Conservation (phyloP, 2,329 filamentous ascomycete species). For the Calonectria henricotiae region DNA sequence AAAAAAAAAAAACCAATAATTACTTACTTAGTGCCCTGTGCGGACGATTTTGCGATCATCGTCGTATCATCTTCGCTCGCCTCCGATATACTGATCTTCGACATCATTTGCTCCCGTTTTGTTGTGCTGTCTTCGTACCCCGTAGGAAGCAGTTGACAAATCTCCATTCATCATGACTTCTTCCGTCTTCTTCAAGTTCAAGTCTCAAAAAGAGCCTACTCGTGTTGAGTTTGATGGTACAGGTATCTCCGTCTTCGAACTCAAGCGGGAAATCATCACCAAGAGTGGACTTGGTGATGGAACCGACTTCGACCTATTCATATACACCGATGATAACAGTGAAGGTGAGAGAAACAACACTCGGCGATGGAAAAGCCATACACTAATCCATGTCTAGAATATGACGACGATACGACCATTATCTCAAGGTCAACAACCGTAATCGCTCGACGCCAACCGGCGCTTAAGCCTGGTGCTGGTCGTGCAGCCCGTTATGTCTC, state of each 20-base stretch:
- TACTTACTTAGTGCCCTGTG: conserved; percentile 57
- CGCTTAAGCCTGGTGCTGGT: conserved; percentile 87
- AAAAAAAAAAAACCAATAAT: conserved; percentile 48
- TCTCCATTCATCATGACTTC: conserved; percentile 81
- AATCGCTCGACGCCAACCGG: conserved; percentile 88
- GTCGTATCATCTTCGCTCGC: conserved; percentile 36
- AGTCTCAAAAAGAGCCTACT: conserved; percentile 96
- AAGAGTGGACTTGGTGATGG: conserved; percentile 95
- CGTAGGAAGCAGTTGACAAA: conserved; percentile 52
- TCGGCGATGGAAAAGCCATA: background rate
- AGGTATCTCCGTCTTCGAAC: conserved; percentile 97
- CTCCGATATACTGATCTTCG: conserved; percentile 43
- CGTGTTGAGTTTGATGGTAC: conserved; percentile 98
- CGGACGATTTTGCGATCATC: conserved; percentile 45
- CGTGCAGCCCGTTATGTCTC: conserved; percentile 95
- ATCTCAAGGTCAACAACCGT: conserved; percentile 96
- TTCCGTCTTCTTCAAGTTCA: conserved; percentile 99
- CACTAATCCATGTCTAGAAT: conserved; percentile 74
- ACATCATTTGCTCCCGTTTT: conserved; percentile 46
- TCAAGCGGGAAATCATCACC: conserved; percentile 98
- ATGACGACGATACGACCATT: conserved; percentile 98
- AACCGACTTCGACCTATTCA: conserved; percentile 94
- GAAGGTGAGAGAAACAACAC: conserved; percentile 79
- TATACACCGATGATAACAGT: conserved; percentile 92
- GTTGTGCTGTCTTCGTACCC: conserved; percentile 49